phyloP scores from a whole-genome alignment of 139 green algal genomes.

The Pycnococcus provasolii region DNA sequence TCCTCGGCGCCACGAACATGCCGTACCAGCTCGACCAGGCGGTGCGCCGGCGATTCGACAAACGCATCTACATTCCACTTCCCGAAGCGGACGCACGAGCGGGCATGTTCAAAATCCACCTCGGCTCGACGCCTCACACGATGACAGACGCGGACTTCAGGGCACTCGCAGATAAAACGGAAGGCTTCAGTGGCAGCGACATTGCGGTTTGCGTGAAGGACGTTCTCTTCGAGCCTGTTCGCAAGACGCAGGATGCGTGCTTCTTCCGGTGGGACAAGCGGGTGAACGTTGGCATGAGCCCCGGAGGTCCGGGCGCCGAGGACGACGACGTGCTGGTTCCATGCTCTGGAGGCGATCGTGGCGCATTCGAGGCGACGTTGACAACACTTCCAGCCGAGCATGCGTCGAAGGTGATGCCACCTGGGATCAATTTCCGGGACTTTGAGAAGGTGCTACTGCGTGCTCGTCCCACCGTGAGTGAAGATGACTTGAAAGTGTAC shows the following conservation, averaged over 20 bases:
- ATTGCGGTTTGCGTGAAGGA: slow-evolving; percentile 58
- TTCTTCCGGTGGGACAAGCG: slow-evolving; percentile 65
- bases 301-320: slow-evolving; percentile 1
- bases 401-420: slow-evolving; percentile 38
- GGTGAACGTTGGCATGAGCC: not conserved
- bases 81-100: slow-evolving; percentile 74
- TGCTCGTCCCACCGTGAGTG: slow-evolving; percentile 80
- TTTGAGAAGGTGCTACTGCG: slow-evolving; percentile 76
- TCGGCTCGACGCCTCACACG: slow-evolving; percentile 82
- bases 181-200: slow-evolving; percentile 76
- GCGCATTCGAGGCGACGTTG: slow-evolving; percentile 52
- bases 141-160: slow-evolving; percentile 59
- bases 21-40: slow-evolving; percentile 88
- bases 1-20: slow-evolving; percentile 94
- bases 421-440: slow-evolving; percentile 64
- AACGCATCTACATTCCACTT: slow-evolving; percentile 97
- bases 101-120: slow-evolving; percentile 91
- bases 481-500: slow-evolving; percentile 71
- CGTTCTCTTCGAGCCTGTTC: slow-evolving; percentile 95
- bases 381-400: slow-evolving; percentile 57
- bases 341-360: slow-evolving; percentile 61
- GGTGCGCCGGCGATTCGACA: slow-evolving; percentile 76
- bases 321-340: slow-evolving; percentile 44
- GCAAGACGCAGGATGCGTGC: slow-evolving; percentile 82
- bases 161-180: slow-evolving; percentile 54